Base-by-base conservation (phyloP, 1,284 basidiomycete genomes). In the Marasmius oreades region DNA sequence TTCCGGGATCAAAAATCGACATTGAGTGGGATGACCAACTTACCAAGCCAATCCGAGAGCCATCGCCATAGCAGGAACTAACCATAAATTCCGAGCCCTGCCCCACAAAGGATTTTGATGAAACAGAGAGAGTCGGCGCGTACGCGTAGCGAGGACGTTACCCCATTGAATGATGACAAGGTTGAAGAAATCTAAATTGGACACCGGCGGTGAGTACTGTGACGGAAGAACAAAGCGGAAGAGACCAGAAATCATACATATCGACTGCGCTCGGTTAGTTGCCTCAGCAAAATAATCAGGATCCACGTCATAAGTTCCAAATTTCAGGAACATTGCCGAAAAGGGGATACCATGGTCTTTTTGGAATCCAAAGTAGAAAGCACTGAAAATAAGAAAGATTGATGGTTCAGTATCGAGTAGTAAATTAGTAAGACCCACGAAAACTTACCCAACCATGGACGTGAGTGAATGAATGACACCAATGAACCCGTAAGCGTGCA, bases 121-220 rank as follows among this genome's bases (percentile, higher is more conserved):
- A 64, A 81, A 69, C 56, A 84, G 69, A 46, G 75, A 77, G 14
- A 80, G 70, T 54, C 75, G 73, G 52, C 80, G 75, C 1, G 78
- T 80, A 20, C 81, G 76, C 1, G 79, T 77, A 0, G 76, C 66
- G 24, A 82, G 70, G 7, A 80, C 68, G 60, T 79, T 84, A 63
- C 79, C 83, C 76, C 81, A 88, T 71, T 89, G 87, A 78, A 85
- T 84, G 58, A 86, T 75, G 50, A 89, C 80, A 42, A 89, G 75
- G 31, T 81, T 86, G 71, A 82, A 81, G 68, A 82, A 85, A 66
- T 73, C 65, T 65, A n/a, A n/a, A n/a, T n/a, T n/a, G n/a, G n/a
- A n/a, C n/a, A n/a, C n/a, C n/a, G n/a, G n/a, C n/a, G n/a, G n/a
- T n/a, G n/a, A n/a, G n/a, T n/a, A n/a, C n/a, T n/a, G n/a, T n/a